Base-by-base conservation (phyloP, 176 grass and related monocot species). In the Zea luxurians region DNA sequence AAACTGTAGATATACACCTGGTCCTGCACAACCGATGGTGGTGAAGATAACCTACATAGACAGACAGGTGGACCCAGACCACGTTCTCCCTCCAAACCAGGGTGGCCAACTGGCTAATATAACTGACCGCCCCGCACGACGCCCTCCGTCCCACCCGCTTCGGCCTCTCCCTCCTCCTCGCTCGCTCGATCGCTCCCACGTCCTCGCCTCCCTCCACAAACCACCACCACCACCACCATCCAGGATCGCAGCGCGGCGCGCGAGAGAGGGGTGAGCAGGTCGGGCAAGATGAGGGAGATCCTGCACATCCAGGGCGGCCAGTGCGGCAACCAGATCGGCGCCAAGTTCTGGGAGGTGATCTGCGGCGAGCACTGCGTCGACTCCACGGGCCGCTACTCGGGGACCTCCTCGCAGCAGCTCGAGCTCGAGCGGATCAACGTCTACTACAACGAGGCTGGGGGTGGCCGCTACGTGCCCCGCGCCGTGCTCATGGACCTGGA, bases 281-380 rank as follows among this genome's bases (percentile, higher is more conserved):
- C 6, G 17, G 55, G 20, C 37, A 84, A 91, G 78, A 96, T 96
- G 93, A 91, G 90, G 79, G 93, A 92, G 90, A 96, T 96, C 78
- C 85, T 96, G 68, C 93, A 96, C 82, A 87, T 96, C 75, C 90
- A 96, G 87, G 93, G 85, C 61, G 90, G 93, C 1, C 93, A 96
- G 71, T 96, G 93, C 90, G 93, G 93, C 41, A 96, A 96, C 90
- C 90, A 96, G 90, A 96, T 96, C 87, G 93, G 93, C 6, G 92
- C 89, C 83, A 95, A 95, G 89, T 95, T 95, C 89, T 95, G 92
- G 92, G 92, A 95, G 89, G 93, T 96, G 82, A 96, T 96, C 84
- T 96, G 93, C 84, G 93, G 84, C 21, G 93, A 96, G 93, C 93
- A 96, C 76, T 90, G 87, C 58, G 61, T 96, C 53, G 93, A 92